Percentiles rank a stretch among this genome's conserved stretches.
Evolutionary conservation across 1,284 basidiomycete genomes (phyloP).

Genomic region (Ganoderma lingzhi): DNA sequence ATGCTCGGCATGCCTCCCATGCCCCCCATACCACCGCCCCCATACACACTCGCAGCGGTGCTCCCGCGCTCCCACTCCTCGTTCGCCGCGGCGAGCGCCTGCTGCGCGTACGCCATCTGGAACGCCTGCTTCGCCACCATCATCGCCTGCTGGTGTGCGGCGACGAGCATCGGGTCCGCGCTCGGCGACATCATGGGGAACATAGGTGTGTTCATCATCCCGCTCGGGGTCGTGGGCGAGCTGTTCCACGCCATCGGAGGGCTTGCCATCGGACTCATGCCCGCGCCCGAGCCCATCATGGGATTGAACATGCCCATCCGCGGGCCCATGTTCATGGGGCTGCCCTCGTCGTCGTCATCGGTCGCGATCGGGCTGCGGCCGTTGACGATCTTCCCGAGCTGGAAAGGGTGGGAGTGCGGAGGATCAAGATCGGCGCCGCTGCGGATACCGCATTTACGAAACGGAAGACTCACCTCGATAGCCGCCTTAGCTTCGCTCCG

Average conservation of each 20-base stretch:
- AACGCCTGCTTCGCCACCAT: conserved; percentile 84
- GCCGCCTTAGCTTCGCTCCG: conserved; percentile 80
- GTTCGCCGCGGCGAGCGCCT: conserved; percentile 81
- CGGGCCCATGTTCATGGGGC: conserved; percentile 46
- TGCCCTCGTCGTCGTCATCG: conserved; percentile 68
- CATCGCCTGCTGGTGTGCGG: conserved; percentile 85
- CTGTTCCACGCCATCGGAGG: conserved; percentile 37
- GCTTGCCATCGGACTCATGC: conserved; percentile 46
- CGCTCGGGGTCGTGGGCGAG: conserved; percentile 23
- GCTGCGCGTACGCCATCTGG: conserved; percentile 85
- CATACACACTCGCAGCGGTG: conserved; percentile 47
- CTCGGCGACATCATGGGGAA: conserved; percentile 46
- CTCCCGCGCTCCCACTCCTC: conserved; percentile 89
- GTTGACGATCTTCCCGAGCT: conserved; percentile 86
- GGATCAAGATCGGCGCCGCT: conserved; percentile 9
- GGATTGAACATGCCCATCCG: conserved; percentile 55
- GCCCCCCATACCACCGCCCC: conserved; percentile 43
- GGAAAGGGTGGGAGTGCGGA: neutral
- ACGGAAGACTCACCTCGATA: conserved; percentile 66
- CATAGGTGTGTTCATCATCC: conserved; percentile 47
- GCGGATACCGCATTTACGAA: neutral
- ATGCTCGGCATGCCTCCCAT: conserved; percentile 25
- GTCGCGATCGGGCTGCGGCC: conserved; percentile 68
- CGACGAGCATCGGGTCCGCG: conserved; percentile 64
- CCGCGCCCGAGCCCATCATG: conserved; percentile 50